These are phyloP conservation scores for Royoungia palumana DNA, from an alignment of 768 basidiomycete genomes.

Conservation along the genomic window DNA sequence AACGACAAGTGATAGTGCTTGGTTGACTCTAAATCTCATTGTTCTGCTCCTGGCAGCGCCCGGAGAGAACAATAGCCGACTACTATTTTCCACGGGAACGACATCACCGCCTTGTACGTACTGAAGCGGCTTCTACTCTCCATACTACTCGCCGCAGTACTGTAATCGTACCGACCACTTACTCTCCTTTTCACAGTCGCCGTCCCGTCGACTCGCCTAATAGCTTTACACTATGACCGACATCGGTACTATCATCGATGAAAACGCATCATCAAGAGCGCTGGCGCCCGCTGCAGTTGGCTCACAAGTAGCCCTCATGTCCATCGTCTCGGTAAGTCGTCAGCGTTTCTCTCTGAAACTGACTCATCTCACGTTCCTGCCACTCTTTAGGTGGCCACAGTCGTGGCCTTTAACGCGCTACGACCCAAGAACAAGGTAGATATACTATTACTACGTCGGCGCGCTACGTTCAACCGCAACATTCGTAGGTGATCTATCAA, in stretches of 20 bases:
- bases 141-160: neutral
- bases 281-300: conserved; percentile 79
- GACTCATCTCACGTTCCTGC: conserved; percentile 5
- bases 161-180: conserved; percentile 15
- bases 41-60: neutral
- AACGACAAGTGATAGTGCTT: no score
- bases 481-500: conserved; percentile 75
- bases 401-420: conserved; percentile 77
- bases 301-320: conserved; percentile 75
- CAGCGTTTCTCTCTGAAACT: neutral
- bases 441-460: conserved; percentile 3
- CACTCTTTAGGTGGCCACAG: conserved; percentile 52
- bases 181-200: conserved; percentile 18
- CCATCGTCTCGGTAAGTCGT: conserved; percentile 60
- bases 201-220: conserved; percentile 19
- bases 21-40: neutral
- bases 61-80: neutral
- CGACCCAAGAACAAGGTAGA: conserved; percentile 85
- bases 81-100: neutral
- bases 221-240: conserved; percentile 27
- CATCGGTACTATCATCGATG: conserved; percentile 32
- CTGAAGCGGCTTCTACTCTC: no score
- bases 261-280: conserved; percentile 46
- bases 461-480: neutral
- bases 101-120: neutral